Evolutionary conservation across 1,284 basidiomycete species (phyloP).

Genomic region (Microstroma glucosiphilum): DNA sequence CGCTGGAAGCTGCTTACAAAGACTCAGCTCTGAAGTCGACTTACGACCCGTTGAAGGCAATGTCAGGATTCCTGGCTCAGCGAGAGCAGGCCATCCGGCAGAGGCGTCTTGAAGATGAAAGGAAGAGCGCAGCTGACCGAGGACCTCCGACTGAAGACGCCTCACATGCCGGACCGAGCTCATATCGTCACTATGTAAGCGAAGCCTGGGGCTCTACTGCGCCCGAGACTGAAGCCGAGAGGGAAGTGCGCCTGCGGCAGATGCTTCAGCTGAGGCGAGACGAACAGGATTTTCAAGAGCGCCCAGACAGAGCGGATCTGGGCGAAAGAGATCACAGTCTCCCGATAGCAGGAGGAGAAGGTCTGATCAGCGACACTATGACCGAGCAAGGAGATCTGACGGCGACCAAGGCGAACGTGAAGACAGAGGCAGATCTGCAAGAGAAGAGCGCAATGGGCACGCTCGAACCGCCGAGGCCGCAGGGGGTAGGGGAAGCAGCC

Average conservation of each 20-base stretch:
- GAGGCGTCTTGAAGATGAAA: neutral
- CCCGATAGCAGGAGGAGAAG: neutral
- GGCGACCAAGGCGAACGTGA: neutral
- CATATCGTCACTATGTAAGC: slow-evolving; percentile 2
- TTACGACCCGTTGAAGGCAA: slow-evolving; percentile 37
- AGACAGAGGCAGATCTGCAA: neutral
- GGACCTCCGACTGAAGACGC: neutral
- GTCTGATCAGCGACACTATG: slow-evolving; percentile 7
- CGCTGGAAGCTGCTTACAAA: slow-evolving; percentile 28
- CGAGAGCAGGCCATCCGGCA: slow-evolving; percentile 2
- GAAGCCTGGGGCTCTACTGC: slow-evolving; percentile 1
- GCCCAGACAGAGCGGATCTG: slow-evolving; percentile 10
- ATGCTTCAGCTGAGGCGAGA: neutral
- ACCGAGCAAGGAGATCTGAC: slow-evolving; percentile 5
- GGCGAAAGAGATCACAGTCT: slow-evolving; percentile 7
- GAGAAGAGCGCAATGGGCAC: neutral
- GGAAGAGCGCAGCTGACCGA: neutral
- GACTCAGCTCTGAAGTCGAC: slow-evolving; percentile 26
- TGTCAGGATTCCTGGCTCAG: slow-evolving; percentile 14
- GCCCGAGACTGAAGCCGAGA: neutral
- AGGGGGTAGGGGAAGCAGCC: neutral
- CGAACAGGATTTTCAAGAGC: slow-evolving; percentile 12
- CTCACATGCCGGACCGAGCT: slow-evolving; percentile 1
- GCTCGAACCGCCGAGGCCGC: neutral
- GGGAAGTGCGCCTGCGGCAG: neutral